Base-by-base conservation (phyloP, 176 grass and related monocot genomes). In the Raddia guianensis region DNA sequence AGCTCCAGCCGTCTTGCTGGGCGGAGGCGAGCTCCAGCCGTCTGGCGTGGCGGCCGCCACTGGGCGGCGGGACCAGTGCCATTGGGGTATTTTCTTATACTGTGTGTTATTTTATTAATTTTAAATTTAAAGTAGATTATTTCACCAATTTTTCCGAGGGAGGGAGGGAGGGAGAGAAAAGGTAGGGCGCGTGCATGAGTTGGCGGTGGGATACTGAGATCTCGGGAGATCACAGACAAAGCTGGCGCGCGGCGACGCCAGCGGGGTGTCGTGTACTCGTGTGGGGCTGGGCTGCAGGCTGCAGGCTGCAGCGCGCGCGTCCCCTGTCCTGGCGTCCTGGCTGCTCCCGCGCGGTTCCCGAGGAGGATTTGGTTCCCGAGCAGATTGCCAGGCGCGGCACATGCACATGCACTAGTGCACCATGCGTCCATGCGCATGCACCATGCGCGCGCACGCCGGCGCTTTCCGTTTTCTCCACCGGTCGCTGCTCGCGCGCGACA, bases 171-270 rank as follows among this genome's bases (percentile, higher is more conserved):
- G 0, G 33, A 0, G 61, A 0, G 55, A 5, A 0, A 42, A 5
- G 76, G 27, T 27, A 27, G 27, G 0, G 15, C 0, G 15, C 5
- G 13, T 5, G 80, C 59, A 49, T 54, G 70, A 64, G 68, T 12
- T 10, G 19, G 61, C 68, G 45, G 8, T 27, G 27, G 27, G 27
- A 27, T 27, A 27, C 27, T 27, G 13, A 84, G 87, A 85, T 89
- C 87, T 80, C 6, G 77, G 9, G 71, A 85, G 87, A 89, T 85
- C 87, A 12, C 27, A 5, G 64, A 32, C 27, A 85, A 85, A 59
- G 78, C 35, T 37, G 40, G 61, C 13, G 79, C 71, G 27, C 27
- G 27, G 27, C 27, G 27, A 18, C 35, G 66, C 9, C 78, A 81
- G 78, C 12, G 37, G 57, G 10, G 84, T 70, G 56, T 27, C 27